Evolutionary conservation across 352 stramenopile genomes (phyloP), one percentile per base, ranked within the genome.

Genomic region (Phytophthora agathidicida): DNA sequence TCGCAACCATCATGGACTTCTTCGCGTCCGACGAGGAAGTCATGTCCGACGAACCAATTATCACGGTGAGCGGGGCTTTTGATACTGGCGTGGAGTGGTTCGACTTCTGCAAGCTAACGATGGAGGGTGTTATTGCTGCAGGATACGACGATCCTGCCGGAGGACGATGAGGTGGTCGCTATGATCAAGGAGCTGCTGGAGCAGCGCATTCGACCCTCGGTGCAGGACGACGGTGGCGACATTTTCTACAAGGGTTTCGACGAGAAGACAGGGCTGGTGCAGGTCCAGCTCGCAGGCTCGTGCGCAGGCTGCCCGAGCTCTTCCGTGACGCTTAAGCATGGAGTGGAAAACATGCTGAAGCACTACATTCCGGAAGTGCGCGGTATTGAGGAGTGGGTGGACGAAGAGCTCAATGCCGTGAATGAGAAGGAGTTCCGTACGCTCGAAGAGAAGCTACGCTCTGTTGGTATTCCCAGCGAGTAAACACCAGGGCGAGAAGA

Each of bases 121-220:
- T 30, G 20, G 42, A 2, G 30, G 5, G 8, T 47, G 36, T 1
- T 24, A 16, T 37, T 32, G 23, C 7, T 49, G 17, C 46, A 94
- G 85, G 86, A 96, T 68, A 96, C 86, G 67, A 94, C 88, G 2
- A 99, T 99, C 64, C 74, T 99, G 16, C 95, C 98, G 7, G 93
- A 98, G 33, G 97, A 99, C 67, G 91, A 97, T 61, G 97, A 99
- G 71, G 91, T 99, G 31, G 97, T 99, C 19, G 94, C 94, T 19
- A 98, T 99, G 94, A 99, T 99, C 76, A 99, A 99, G 83, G 98
- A 99, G 84, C 80, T 99, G 13, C 81, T 99, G 35, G 97, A 99
- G 74, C 90, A 96, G 57, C 86, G 97, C 53, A 99, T 99, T 59
- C 93, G 98, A 46, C 98, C 98, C 14, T 98, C 97, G 1, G 97